These are phyloP conservation scores for Debaryomycetaceae sp. DNA, from an alignment of 1,139 yeast species.

Conservation along the genomic window DNA sequence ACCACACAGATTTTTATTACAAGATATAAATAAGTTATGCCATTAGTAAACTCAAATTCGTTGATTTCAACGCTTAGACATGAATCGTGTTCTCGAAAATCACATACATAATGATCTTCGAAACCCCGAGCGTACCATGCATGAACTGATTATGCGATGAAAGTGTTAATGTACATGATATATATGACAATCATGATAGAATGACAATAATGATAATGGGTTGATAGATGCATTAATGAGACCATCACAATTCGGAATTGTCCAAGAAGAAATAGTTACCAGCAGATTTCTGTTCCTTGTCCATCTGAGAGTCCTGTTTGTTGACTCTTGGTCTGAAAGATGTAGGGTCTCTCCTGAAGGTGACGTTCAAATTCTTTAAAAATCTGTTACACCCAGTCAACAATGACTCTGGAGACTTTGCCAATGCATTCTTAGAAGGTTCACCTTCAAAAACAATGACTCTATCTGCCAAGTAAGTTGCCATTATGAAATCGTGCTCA, in stretches of 20 bases:
- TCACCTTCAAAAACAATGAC: slow-evolving; percentile 96
- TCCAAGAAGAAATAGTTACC: slow-evolving; percentile 98
- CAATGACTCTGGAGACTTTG: slow-evolving; percentile 86
- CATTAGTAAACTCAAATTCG: neutral
- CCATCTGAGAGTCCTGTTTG: slow-evolving; percentile 97
- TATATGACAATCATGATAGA: neutral
- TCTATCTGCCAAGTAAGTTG: slow-evolving; percentile 96
- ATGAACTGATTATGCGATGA: slow-evolving; percentile 1
- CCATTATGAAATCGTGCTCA: slow-evolving; percentile 99
- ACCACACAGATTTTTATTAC: neutral
- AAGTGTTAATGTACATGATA: slow-evolving; percentile 3
- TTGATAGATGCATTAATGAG: neutral
- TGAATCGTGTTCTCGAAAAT: neutral
- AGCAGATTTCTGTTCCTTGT: slow-evolving; percentile 85
- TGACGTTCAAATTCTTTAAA: slow-evolving; percentile 94
- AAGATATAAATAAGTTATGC: neutral
- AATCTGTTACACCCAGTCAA: slow-evolving; percentile 96
- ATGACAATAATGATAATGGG: neutral
- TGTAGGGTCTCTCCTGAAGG: slow-evolving; percentile 98
- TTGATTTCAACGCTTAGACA: neutral
- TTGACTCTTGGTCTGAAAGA: slow-evolving; percentile 98
- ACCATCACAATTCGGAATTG: slow-evolving; percentile 32
- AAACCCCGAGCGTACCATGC: neutral
- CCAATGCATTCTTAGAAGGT: slow-evolving; percentile 81
- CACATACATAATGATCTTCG: neutral